Base-by-base conservation (phyloP, 257 asterid species). In the Penstemon davidsonii region DNA sequence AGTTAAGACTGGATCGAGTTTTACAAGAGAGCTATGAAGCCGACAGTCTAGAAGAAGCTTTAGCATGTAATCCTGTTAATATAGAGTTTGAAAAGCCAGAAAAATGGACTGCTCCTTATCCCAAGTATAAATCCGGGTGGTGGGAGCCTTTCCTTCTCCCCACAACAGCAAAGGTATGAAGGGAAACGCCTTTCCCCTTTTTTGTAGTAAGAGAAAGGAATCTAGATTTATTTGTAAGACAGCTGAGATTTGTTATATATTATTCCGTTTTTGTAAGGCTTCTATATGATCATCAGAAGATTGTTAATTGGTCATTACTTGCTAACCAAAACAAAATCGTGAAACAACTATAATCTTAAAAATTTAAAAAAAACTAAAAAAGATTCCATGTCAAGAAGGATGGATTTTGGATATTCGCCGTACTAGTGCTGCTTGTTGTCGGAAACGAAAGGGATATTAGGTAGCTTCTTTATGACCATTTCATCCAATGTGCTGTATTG, bases 31-130 rank as follows among this genome's bases (percentile, higher is more conserved):
- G 87, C 81, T 87, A 74, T 39, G 96, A 92, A 62, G 85, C 96
- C 19, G 95, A 86, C 52, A 81, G 77, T 75, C 5, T 83, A 62
- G 95, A 85, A 74, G 96, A 89, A 83, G 98, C 96, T 58, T 79
- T 89, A 82, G 94, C 87, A 71, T 89, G 89, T 11, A 76, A 75
- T 74, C 89, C 95, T 11, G 85, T 74, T 7, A 62, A 75, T 67
- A 65, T 92, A 5, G 78, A 85, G 84, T 92, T 89, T 76, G 91
- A 81, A 38, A 87, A 86, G 82, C 96, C 95, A 0, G 86, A 84
- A 18, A 89, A 82, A 41, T 92, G 98, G 98, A 82, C 86, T 0
- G 98, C 98, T 59, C 98, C 96, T 55, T 92, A 89, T 75, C 79
- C 96, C 13, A 92, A 89, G 82, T 92, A 89, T 11, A 84, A 89